phyloP scores from a whole-genome alignment of 2,329 filamentous ascomycete species.

The Ophiocordyceps australis region DNA sequence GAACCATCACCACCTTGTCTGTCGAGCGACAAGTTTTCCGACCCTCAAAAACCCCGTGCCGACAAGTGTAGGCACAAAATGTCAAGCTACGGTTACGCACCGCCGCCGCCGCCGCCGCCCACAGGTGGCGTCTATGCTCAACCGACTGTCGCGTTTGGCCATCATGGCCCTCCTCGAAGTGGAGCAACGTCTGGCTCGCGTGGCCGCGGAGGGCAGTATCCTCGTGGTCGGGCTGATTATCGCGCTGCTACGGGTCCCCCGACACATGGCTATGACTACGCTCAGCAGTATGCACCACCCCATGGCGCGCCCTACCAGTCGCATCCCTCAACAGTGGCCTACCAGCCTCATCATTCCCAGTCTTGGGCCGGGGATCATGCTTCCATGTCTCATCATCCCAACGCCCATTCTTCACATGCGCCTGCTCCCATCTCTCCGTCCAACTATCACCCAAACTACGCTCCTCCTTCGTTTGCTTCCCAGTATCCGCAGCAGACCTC shows the following conservation, averaged over 20 bases:
- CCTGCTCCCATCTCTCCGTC: conserved; percentile 28
- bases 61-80: no score
- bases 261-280: conserved; percentile 25
- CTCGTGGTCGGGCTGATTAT: conserved; percentile 20
- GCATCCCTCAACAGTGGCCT: conserved; percentile 17
- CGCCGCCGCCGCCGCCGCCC: conserved; percentile 27
- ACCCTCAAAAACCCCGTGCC: no score
- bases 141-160: conserved; percentile 18
- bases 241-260: conserved; percentile 16
- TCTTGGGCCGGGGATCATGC: conserved; percentile 21
- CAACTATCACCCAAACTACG: conserved; percentile 41
- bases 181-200: conserved; percentile 17
- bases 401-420: conserved; percentile 23
- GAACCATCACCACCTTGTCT: no score
- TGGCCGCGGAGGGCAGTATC: conserved; percentile 20
- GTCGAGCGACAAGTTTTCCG: no score
- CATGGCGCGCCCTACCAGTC: conserved; percentile 12
- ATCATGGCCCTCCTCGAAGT: conserved; percentile 16
- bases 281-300: conserved; percentile 15
- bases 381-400: conserved; percentile 14
- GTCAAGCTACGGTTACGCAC: conserved; percentile 35
- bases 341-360: conserved; percentile 20
- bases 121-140: conserved; percentile 18
- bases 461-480: conserved; percentile 30
- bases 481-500: conserved; percentile 25